These are phyloP conservation scores for Verticillium isaacii DNA, from an alignment of 2,329 filamentous ascomycete genomes.

Conservation along the genomic window DNA sequence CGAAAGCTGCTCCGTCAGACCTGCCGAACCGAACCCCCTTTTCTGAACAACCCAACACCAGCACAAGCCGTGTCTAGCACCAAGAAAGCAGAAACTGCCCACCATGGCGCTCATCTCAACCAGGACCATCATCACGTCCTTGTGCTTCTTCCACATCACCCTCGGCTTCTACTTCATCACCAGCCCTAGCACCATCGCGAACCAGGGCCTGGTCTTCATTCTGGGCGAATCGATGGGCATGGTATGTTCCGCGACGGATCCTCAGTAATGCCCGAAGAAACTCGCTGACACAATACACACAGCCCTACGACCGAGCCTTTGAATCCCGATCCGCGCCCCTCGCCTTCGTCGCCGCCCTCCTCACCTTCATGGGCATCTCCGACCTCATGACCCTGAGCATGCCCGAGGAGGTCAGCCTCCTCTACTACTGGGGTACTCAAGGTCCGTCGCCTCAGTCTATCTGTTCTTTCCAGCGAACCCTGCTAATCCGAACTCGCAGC, in stretches of 20 bases:
- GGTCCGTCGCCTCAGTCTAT: constrained; percentile 43
- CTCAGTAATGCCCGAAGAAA: neutral
- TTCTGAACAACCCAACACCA: neutral
- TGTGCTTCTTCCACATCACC: constrained; percentile 81
- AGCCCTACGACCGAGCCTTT: constrained; percentile 66
- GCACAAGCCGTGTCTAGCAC: neutral
- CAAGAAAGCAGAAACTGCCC: neutral
- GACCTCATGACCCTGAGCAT: constrained; percentile 64
- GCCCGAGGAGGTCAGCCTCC: constrained; percentile 59
- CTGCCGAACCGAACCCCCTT: neutral
- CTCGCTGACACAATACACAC: neutral
- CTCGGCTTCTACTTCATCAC: constrained; percentile 80
- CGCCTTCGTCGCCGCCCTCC: constrained; percentile 66
- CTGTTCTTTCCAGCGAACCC: constrained; percentile 41
- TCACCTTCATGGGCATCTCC: constrained; percentile 54
- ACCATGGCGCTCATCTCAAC: constrained; percentile 78
- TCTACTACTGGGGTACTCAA: constrained; percentile 64
- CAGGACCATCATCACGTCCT: constrained; percentile 72
- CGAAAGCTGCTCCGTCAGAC: neutral
- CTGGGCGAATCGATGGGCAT: constrained; percentile 80
- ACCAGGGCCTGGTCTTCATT: constrained; percentile 76
- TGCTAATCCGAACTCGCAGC: constrained; percentile 33
- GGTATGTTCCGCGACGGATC: constrained; percentile 41
- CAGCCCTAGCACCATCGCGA: constrained; percentile 65
- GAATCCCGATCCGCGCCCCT: constrained; percentile 64